These are phyloP conservation scores for Arbutus unedo DNA, from an alignment of 148 eudicot species.

Conservation along the genomic window DNA sequence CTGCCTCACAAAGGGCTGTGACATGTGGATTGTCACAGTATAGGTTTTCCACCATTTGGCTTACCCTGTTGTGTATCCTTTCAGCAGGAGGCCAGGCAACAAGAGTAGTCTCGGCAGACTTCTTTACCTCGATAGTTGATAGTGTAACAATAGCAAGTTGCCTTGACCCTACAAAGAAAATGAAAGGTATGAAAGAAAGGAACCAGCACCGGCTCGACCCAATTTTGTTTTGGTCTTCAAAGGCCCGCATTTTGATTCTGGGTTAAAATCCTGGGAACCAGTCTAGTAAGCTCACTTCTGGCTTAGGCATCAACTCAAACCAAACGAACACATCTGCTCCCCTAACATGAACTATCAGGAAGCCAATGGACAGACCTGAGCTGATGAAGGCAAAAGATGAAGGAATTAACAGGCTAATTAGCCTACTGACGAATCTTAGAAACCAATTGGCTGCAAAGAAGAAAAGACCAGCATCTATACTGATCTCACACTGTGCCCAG, in stretches of 20 bases:
- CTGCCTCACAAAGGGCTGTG: not conserved
- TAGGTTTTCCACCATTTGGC: not conserved
- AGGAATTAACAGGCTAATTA: not conserved
- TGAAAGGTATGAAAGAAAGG: not conserved
- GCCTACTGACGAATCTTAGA: not conserved
- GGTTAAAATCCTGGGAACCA: not conserved
- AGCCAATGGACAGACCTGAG: not conserved
- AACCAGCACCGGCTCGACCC: not conserved
- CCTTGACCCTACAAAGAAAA: not conserved
- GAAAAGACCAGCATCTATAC: not conserved
- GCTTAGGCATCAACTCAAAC: not conserved
- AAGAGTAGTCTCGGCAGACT: not conserved
- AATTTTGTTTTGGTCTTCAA: not conserved
- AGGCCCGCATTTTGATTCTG: not conserved
- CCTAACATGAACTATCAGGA: not conserved
- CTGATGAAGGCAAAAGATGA: not conserved
- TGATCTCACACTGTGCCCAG: not conserved
- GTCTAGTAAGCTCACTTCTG: not conserved
- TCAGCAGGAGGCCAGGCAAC: not conserved
- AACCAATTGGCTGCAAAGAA: not conserved
- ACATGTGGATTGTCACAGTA: not conserved
- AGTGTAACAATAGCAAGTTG: not conserved
- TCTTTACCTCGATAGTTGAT: not conserved
- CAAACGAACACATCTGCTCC: not conserved
- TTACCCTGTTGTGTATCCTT: not conserved